Evolutionary conservation across 2,329 filamentous ascomycete species (phyloP).

Genomic region (Claviceps citrina): DNA sequence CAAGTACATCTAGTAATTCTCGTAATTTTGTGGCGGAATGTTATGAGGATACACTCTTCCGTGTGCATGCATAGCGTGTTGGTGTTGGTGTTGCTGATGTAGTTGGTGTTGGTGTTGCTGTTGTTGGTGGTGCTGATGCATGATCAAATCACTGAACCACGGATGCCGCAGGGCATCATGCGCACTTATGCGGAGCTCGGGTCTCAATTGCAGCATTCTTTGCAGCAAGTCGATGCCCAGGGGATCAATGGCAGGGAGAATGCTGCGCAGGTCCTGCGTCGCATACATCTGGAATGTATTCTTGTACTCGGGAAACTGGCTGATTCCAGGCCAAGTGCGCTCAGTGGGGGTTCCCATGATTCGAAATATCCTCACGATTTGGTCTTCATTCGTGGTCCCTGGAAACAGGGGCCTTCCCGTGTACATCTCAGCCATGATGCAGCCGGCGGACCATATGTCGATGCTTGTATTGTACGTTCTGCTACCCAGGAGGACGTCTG

Average conservation of each 20-base stretch:
- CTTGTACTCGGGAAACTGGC: conserved; percentile 95
- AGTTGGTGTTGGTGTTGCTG: conserved; percentile 31
- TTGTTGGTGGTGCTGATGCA: conserved; percentile 21
- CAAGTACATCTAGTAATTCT: conserved; percentile 17
- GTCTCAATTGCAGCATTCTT: conserved; percentile 81
- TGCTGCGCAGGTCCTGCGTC: conserved; percentile 74
- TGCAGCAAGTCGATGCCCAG: conserved; percentile 75
- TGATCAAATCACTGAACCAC: conserved; percentile 53
- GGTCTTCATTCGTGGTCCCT: conserved; percentile 55
- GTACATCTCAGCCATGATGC: conserved; percentile 95
- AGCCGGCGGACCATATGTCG: conserved; percentile 91
- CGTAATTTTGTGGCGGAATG: conserved; percentile 24
- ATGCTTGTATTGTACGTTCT: conserved; percentile 88
- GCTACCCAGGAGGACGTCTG: conserved; percentile 79
- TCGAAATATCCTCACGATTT: conserved; percentile 47
- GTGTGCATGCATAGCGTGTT: conserved; percentile 27
- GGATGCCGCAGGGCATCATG: conserved; percentile 74
- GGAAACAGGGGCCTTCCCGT: conserved; percentile 86
- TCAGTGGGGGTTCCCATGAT: conserved; percentile 97
- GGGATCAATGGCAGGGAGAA: conserved; percentile 80
- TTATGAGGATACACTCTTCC: conserved; percentile 24
- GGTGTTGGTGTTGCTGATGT: conserved; percentile 12
- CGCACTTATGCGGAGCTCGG: conserved; percentile 81
- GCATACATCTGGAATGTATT: conserved; percentile 85
- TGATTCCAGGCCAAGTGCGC: conserved; percentile 88